A percentile compares a stretch with the other conserved stretches of the same genome.
These are phyloP conservation scores for Candida berthetii DNA, from an alignment of 805 yeast genomes.

Conservation along the genomic window DNA sequence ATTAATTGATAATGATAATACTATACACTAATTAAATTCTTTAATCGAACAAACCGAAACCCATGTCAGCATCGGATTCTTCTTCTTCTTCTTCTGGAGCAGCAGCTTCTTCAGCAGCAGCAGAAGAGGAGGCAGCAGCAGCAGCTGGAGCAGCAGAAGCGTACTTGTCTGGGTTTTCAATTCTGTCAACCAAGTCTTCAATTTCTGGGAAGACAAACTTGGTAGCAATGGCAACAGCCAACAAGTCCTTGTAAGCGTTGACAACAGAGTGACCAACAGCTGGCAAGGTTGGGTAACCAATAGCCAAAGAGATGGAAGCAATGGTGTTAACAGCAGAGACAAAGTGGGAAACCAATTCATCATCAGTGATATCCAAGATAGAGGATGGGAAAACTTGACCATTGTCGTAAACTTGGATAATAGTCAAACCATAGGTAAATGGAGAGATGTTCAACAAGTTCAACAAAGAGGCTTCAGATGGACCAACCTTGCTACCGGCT, in stretches of 20 bases:
- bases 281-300: conserved; percentile 99
- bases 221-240: conserved; percentile 96
- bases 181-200: conserved; percentile 98
- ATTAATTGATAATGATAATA: no score
- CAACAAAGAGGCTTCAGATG: conserved; percentile 96
- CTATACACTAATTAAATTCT: conserved; percentile 11
- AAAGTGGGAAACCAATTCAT: conserved; percentile 89
- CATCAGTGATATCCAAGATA: conserved; percentile 98
- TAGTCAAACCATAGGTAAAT: conserved; percentile 96
- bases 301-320: conserved; percentile 94
- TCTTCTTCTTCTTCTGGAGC: conserved; percentile 72
- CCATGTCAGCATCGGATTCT: conserved; percentile 79
- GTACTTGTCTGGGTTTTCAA: conserved; percentile 99
- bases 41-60: conserved; percentile 98
- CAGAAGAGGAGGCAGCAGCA: conserved; percentile 53
- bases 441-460: conserved; percentile 99
- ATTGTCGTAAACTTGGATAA: conserved; percentile 95
- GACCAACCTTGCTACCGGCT: conserved; percentile 88
- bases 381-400: conserved; percentile 97
- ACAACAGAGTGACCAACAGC: conserved; percentile 98
- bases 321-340: conserved; percentile 88
- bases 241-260: conserved; percentile 98
- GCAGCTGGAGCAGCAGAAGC: conserved; percentile 99
- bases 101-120: conserved; percentile 65
- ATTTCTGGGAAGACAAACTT: conserved; percentile 99